These are phyloP conservation scores for Colletotrichum limetticola DNA, from an alignment of 2,329 filamentous ascomycete species.

Conservation along the genomic window DNA sequence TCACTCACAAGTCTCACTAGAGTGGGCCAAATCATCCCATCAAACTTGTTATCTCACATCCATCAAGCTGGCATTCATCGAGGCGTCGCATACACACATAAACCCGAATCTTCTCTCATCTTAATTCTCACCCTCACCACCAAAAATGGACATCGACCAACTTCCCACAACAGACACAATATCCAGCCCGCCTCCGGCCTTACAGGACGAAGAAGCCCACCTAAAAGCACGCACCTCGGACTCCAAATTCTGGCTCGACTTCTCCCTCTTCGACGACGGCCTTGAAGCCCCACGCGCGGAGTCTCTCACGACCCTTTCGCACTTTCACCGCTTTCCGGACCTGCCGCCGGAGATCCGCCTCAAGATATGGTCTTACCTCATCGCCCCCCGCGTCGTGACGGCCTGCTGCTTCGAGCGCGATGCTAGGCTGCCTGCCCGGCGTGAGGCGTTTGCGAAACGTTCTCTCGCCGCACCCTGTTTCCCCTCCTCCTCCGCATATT, in stretches of 20 bases:
- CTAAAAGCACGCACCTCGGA: conserved; percentile 27
- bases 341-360: conserved; percentile 60
- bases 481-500: conserved; percentile 33
- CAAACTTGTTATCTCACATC: not conserved
- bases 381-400: conserved; percentile 57
- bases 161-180: too few relatives aligned
- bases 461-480: conserved; percentile 36
- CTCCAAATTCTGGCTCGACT: conserved; percentile 56
- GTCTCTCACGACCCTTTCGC: conserved; percentile 41
- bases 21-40: not conserved
- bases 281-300: conserved; percentile 38
- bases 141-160: not conserved
- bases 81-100: not conserved
- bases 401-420: conserved; percentile 53
- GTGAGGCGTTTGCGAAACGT: conserved; percentile 20
- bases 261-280: conserved; percentile 56
- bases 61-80: not conserved
- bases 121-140: not conserved
- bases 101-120: not conserved
- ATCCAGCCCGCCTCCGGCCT: not conserved
- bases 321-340: conserved; percentile 50
- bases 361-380: conserved; percentile 56
- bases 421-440: conserved; percentile 41
- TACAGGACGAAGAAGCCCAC: conserved; percentile 19
- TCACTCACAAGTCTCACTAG: not conserved